These are phyloP conservation scores for Blastocladiella emersonii DNA, from an alignment of 371 early-diverging fungal genomes.

Conservation along the genomic window DNA sequence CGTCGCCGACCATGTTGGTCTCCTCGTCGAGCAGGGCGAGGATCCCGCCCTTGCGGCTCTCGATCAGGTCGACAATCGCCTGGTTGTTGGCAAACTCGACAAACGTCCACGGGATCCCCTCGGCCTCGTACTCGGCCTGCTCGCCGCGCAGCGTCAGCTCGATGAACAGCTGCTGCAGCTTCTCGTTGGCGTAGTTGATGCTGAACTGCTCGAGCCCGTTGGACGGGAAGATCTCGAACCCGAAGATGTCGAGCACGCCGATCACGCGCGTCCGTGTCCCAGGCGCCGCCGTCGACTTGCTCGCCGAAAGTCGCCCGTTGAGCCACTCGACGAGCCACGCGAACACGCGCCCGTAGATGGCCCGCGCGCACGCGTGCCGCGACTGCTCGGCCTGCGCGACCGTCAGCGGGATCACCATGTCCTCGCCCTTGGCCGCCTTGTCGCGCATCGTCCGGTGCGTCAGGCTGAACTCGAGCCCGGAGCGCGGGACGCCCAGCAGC, in stretches of 20 bases:
- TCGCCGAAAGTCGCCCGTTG: slow-evolving; percentile 10
- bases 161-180: slow-evolving; percentile 43
- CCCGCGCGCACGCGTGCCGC: slow-evolving; percentile 13
- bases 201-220: slow-evolving; percentile 25
- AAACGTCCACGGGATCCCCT: slow-evolving; percentile 40
- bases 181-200: slow-evolving; percentile 52
- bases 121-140: slow-evolving; percentile 14
- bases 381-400: not conserved
- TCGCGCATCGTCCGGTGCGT: slow-evolving; percentile 13
- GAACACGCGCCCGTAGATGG: slow-evolving; percentile 15
- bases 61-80: slow-evolving; percentile 19
- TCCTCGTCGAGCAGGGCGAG: slow-evolving; percentile 44
- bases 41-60: slow-evolving; percentile 25
- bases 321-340: slow-evolving; percentile 13
- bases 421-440: slow-evolving; percentile 12
- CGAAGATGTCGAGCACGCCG: slow-evolving; percentile 49
- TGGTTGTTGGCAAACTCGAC: slow-evolving; percentile 36
- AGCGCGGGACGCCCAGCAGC: slow-evolving; percentile 9
- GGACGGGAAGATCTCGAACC: slow-evolving; percentile 41
- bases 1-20: slow-evolving; percentile 27
- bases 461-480: slow-evolving; percentile 9
- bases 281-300: slow-evolving; percentile 11
- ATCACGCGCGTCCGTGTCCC: slow-evolving; percentile 21
- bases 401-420: slow-evolving; percentile 4
- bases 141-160: slow-evolving; percentile 31